A percentile compares a stretch with the other conserved stretches of the same genome.
Evolutionary conservation across 2,329 filamentous ascomycete species (phyloP).

Genomic region (Amauroascus niger): DNA sequence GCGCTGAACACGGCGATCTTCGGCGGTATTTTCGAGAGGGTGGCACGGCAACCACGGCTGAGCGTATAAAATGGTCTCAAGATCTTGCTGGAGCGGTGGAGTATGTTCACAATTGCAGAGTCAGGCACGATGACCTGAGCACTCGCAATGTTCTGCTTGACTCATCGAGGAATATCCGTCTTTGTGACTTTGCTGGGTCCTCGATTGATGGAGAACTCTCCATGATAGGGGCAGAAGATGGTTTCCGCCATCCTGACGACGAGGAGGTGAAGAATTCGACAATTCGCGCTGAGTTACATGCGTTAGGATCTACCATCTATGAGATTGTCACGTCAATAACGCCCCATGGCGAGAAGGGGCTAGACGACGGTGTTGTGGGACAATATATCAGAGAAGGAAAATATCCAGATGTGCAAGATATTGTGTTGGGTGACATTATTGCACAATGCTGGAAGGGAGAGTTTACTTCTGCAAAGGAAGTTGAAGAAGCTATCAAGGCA

Average conservation of each 20-base stretch:
- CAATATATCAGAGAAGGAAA: not conserved
- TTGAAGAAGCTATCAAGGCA: constrained; percentile 1
- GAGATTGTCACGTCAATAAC: constrained; percentile 9
- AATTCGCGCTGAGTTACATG: constrained; percentile 6
- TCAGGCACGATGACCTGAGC: constrained; percentile 9
- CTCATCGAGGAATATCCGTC: constrained; percentile 1
- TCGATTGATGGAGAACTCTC: constrained; percentile 1
- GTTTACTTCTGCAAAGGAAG: not conserved
- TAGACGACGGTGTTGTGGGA: not conserved
- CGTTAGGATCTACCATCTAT: constrained; percentile 9
- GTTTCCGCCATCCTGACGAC: constrained; percentile 3
- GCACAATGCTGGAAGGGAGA: constrained; percentile 7
- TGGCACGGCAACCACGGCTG: not conserved
- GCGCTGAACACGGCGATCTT: constrained; percentile 5
- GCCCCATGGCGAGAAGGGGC: not conserved
- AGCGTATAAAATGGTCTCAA: constrained; percentile 10
- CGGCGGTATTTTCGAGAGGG: constrained; percentile 1
- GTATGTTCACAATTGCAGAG: not conserved
- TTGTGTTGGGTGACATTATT: constrained; percentile 9
- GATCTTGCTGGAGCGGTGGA: constrained; percentile 9
- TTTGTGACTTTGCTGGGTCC: constrained; percentile 12
- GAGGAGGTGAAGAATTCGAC: not conserved
- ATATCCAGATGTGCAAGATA: constrained; percentile 2
- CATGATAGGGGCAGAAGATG: not conserved
- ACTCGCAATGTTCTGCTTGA: constrained; percentile 8